Base-by-base conservation (phyloP, 192 early-diverging fungal genomes). In the Rhizophagus clarus region DNA sequence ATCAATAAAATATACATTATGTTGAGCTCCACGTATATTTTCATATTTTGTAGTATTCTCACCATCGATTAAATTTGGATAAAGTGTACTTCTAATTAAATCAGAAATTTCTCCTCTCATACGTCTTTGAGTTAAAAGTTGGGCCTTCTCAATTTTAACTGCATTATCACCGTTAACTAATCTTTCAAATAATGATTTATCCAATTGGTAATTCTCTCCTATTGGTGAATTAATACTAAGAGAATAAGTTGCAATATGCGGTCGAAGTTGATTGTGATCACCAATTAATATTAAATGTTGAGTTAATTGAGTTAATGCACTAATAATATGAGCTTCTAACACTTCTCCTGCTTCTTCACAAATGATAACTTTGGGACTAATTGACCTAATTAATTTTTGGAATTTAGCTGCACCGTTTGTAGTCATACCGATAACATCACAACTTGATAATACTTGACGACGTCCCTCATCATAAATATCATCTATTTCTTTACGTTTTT, bases 271-370 rank as follows among this genome's bases (percentile, higher is more conserved):
- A 32, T 77, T 40, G 47, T 80, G 82, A 47, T 90, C 86, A 12
- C 89, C 89, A 47, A 90, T 90, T 9, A 90, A 74, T 64, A 90
- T 87, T 17, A 90, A 32, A 70, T 90, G 89, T 47, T 90, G 87
- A 0, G 88, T 83, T 5, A 85, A 85, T 0, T 71, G 34, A 0
- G 85, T 84, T 3, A 90, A 83, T 1, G 87, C 79, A 1, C 85
- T 79, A 9, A 90, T 60, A 66, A 90, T 88, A 61, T 90, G 89
- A 0, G 89, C 85, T 73, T 90, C 89, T 3, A 90, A 68, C 22
- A 90, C 87, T 77, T 90, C 89, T 15, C 87, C 89, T 0, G 89
- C 89, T 77, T 90, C 89, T 81, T 90, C 89, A 24, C 87, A 88
- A 49, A 90, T 85, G 62, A 90, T 87, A 31, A 90, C 81, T 20